Percentiles rank a stretch among this genome's conserved stretches.
These are phyloP conservation scores for Auriscalpium vulgare DNA, from an alignment of 768 basidiomycete species.

Conservation along the genomic window DNA sequence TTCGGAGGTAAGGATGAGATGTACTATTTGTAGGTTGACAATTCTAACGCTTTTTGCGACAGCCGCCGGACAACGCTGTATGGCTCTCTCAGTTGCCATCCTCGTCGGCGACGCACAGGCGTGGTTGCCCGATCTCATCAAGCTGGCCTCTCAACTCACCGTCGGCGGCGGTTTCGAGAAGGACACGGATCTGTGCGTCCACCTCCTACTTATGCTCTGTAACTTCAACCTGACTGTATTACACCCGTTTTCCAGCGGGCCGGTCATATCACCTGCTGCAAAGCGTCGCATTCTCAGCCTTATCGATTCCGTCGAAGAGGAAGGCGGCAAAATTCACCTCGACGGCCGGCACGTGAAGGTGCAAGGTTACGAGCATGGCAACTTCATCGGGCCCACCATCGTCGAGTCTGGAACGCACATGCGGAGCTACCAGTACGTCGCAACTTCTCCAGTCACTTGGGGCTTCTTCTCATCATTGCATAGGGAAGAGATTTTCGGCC, in stretches of 20 bases:
- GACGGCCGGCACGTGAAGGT: constrained; percentile 75
- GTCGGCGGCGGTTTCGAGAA: constrained; percentile 89
- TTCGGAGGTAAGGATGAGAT: constrained; percentile 59
- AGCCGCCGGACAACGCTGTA: constrained; percentile 96
- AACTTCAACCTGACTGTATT: background rate
- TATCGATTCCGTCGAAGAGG: constrained; percentile 63
- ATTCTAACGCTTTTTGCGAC: constrained; percentile 17
- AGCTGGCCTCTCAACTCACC: constrained; percentile 70
- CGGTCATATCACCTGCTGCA: constrained; percentile 75
- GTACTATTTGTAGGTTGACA: constrained; percentile 11
- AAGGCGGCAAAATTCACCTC: constrained; percentile 81
- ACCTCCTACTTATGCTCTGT: background rate
- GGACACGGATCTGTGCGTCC: constrained; percentile 69
- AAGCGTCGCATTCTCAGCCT: constrained; percentile 69
- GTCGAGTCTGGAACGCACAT: constrained; percentile 77
- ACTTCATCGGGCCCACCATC: constrained; percentile 92
- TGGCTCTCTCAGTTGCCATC: constrained; percentile 89
- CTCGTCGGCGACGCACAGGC: constrained; percentile 72
- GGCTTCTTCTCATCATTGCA: background rate
- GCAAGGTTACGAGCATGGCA: constrained; percentile 74
- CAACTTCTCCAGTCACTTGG: background rate
- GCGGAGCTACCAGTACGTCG: constrained; percentile 74
- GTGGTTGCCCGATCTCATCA: constrained; percentile 84
- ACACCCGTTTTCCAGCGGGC: constrained; percentile 40
- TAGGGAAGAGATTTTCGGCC: constrained; percentile 96